Evolutionary conservation across 257 asterid species (phyloP), one percentile per base, ranked within the genome.

Genomic region (Gentiana dahurica): DNA sequence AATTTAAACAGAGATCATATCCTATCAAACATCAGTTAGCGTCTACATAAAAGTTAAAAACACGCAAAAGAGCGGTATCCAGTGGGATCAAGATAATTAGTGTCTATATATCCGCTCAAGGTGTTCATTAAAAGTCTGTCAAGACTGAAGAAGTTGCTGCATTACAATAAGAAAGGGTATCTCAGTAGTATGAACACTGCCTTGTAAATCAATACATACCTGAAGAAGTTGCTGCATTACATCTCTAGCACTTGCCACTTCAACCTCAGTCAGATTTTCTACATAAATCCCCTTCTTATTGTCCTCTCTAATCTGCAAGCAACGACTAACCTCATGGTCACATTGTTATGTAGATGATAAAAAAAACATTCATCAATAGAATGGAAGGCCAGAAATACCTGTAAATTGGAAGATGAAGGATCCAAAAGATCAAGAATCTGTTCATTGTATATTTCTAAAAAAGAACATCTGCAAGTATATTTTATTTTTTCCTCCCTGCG

Each of bases 381-480:
- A 8, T 33, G 52, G 41, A 38, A 50, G 12, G 24, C n/a, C 45
- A 7, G 54, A 9, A 35, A 9, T 75, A 88, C 98, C 98, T 85
- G 95, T 75, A 92, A 77, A 78, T 88, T 92, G 59, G 61, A 49
- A 32, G 97, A 81, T 56, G 95, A 71, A 61, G 95, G 98, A 65
- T 88, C 90, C 77, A 92, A 67, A 59, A 92, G 94, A 67, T 92
- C 98, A 58, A 85, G 81, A 77, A 92, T 92, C 36, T 92, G 98
- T 67, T 88, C 98, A 9, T 91, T 92, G 67, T 92, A 92, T 48
- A 92, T 92, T 73, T 92, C 98, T 57, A 91, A 73, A 78, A 91
- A 91, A 50, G 98, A 91, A 64, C 97, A 87, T 77, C 71, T 85
- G 64, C 96, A 85, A 47, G 85, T 80, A 69, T 83, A 92, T 68